Conservation (phyloP, 257 asterid species). For the Salvia miltiorrhiza region DNA sequence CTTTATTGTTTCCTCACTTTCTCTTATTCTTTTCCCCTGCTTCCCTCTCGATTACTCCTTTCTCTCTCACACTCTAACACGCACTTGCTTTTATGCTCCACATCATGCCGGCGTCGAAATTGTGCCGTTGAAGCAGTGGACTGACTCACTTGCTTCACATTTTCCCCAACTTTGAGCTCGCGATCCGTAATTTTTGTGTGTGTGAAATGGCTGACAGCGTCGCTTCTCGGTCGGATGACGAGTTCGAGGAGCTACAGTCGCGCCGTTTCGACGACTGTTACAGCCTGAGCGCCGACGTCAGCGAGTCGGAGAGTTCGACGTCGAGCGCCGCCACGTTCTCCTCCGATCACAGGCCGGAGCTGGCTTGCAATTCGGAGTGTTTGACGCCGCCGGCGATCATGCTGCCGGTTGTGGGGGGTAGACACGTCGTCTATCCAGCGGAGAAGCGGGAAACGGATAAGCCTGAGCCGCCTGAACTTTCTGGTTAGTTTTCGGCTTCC, state of each 20-base stretch:
- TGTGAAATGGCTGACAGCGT: slow-evolving; percentile 28
- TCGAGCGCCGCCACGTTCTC: slow-evolving; percentile 58
- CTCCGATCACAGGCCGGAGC: slow-evolving; percentile 31
- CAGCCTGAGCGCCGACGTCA: slow-evolving; percentile 64
- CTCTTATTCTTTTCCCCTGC: background rate
- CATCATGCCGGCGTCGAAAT: slow-evolving; percentile 28
- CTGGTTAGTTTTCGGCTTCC: slow-evolving; percentile 42
- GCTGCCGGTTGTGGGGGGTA: slow-evolving; percentile 64
- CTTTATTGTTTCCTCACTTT: slow-evolving; percentile 26
- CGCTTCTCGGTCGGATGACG: slow-evolving; percentile 45
- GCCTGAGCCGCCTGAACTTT: slow-evolving; percentile 35
- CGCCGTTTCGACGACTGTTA: slow-evolving; percentile 40
- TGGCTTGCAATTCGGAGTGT: slow-evolving; percentile 30
- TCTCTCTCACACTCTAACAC: background rate
- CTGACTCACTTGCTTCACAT: slow-evolving; percentile 14
- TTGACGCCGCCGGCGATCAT: slow-evolving; percentile 55
- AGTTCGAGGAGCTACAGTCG: slow-evolving; percentile 43
- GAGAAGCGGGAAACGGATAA: slow-evolving; percentile 40
- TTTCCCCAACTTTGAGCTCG: background rate
- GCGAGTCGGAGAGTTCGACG: slow-evolving; percentile 82
- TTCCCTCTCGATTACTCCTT: slow-evolving; percentile 28
- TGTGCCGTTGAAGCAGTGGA: slow-evolving; percentile 34
- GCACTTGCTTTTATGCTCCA: slow-evolving; percentile 17
- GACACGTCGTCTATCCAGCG: slow-evolving; percentile 47
- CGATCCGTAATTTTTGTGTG: background rate